These are phyloP conservation scores for Guillardia theta DNA, from an alignment of 78 protist species.

Conservation along the genomic window DNA sequence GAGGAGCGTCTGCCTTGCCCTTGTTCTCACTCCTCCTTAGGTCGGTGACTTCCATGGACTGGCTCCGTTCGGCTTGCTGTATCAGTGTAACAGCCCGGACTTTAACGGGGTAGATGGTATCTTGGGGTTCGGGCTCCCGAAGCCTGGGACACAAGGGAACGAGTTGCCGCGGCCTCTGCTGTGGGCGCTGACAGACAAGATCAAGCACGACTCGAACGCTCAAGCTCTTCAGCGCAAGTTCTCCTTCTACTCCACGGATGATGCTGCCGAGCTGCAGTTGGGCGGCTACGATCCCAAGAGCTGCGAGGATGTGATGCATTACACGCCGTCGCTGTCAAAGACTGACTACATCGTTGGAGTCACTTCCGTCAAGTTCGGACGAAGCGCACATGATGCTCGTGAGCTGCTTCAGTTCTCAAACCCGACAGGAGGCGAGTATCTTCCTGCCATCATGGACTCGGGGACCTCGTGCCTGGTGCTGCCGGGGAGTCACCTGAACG, in stretches of 20 bases:
- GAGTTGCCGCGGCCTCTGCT: not conserved
- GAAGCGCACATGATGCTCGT: not conserved
- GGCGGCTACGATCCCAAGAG: slow-evolving; percentile 35
- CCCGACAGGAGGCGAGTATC: not conserved
- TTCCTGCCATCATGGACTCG: slow-evolving; percentile 35
- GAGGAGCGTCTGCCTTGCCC: not conserved
- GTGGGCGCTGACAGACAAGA: not conserved
- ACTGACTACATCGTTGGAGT: slow-evolving; percentile 34
- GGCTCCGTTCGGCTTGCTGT: slow-evolving; percentile 15
- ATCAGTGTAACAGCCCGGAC: slow-evolving; percentile 37
- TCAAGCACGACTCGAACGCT: not conserved
- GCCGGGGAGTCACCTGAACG: not conserved
- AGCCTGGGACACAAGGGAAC: not conserved
- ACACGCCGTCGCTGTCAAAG: not conserved
- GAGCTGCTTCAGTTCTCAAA: not conserved
- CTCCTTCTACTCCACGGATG: slow-evolving; percentile 21
- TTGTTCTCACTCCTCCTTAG: not conserved
- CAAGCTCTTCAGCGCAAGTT: slow-evolving; percentile 16
- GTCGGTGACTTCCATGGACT: not conserved
- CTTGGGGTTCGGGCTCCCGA: slow-evolving; percentile 22
- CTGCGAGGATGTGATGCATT: not conserved
- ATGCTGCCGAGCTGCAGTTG: slow-evolving; percentile 41
- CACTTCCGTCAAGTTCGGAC: not conserved
- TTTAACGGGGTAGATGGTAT: slow-evolving; percentile 39
- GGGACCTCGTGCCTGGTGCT: slow-evolving; percentile 40